A percentile compares a stretch with the other conserved stretches of the same genome.
Evolutionary conservation across 176 grass and related monocot genomes (phyloP).

Genomic region (Sorghum bicolor): DNA sequence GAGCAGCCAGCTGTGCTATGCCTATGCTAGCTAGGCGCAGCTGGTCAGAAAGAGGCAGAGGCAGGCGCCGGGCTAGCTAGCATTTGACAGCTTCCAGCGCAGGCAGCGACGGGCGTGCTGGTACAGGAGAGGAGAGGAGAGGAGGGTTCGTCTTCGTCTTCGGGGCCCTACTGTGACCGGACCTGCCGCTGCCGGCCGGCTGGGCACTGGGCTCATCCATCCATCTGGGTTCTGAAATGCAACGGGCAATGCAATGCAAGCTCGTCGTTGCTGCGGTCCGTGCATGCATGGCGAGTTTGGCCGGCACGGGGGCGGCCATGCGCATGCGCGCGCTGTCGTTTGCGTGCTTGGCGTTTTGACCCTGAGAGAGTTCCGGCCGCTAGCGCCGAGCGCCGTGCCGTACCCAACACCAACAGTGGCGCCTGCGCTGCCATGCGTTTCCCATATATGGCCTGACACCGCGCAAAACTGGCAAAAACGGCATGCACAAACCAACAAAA

Average conservation of each 20-base stretch:
- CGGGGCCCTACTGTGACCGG: not conserved
- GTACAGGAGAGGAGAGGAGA: not conserved
- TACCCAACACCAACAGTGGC: constrained; percentile 35
- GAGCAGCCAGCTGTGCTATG: not conserved
- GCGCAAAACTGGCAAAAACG: constrained; percentile 13
- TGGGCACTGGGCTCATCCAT: too few relatives aligned
- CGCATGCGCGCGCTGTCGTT: not conserved
- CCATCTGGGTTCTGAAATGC: not conserved
- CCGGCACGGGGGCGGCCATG: not conserved
- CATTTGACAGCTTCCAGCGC: not conserved
- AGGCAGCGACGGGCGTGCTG: not conserved
- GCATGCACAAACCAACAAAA: constrained; percentile 8
- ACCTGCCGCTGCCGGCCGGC: not conserved
- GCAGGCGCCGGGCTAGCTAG: not conserved
- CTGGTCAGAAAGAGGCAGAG: not conserved
- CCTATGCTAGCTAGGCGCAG: not conserved
- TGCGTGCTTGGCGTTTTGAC: not conserved
- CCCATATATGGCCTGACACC: constrained; percentile 52
- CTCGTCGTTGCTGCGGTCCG: too few relatives aligned
- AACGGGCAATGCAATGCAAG: not conserved
- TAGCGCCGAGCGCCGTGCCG: not conserved
- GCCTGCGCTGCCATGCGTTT: constrained; percentile 25
- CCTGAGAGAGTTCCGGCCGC: not conserved
- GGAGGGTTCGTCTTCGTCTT: not conserved
- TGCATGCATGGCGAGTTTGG: not conserved